Percentiles rank a stretch among this genome's conserved stretches.
Evolutionary conservation across 129 eudicot species (phyloP).

Genomic region (Saussurea involucrata): DNA sequence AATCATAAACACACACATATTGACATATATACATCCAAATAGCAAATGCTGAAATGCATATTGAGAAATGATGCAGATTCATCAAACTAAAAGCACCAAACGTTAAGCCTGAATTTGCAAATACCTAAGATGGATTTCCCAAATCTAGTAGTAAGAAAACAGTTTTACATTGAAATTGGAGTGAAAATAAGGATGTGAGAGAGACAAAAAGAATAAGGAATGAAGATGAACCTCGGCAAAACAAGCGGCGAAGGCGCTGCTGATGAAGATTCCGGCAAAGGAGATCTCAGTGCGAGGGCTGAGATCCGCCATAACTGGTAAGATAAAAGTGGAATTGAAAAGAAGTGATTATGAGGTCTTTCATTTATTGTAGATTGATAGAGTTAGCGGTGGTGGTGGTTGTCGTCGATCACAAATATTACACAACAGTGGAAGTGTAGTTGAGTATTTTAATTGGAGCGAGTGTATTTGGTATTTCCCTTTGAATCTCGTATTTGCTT

Average conservation of each 20-base stretch:
- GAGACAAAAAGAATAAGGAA: not conserved
- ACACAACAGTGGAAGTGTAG: constrained; percentile 18
- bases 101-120: not conserved
- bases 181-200: too few species aligned
- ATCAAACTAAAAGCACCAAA: not conserved
- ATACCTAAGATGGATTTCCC: not conserved
- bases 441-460: not conserved
- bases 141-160: not conserved
- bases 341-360: not conserved
- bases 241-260: constrained; percentile 98
- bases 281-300: constrained; percentile 63
- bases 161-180: not conserved
- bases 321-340: not conserved
- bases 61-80: not conserved
- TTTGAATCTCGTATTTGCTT: not conserved
- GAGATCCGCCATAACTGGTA: constrained; percentile 70
- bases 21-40: not conserved
- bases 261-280: constrained; percentile 62
- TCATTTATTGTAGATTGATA: constrained; percentile 18
- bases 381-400: constrained; percentile 16
- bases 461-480: not conserved
- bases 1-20: not conserved
- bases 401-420: not conserved
- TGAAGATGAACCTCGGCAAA: constrained; percentile 72
- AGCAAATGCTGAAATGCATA: not conserved